A percentile compares a stretch with the other conserved stretches of the same genome.
Conservation (phyloP, 495 filamentous ascomycete genomes). For the Neurospora discreta region DNA sequence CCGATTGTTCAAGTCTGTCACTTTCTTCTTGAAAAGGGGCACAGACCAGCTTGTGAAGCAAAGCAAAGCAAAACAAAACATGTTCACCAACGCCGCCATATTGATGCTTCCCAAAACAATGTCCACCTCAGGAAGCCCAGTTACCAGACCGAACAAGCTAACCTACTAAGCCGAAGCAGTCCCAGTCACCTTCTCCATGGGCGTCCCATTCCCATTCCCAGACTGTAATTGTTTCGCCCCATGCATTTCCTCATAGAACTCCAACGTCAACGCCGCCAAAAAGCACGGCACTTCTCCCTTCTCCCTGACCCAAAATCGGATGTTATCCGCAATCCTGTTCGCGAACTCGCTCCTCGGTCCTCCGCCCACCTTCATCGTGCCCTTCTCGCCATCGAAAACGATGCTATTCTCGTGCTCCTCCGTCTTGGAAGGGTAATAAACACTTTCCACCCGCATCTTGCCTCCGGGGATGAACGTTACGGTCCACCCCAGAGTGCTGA, state of each 20-base stretch:
- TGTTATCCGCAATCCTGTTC: conserved; percentile 64
- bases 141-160: neutral
- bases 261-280: conserved; percentile 75
- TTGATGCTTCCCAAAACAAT: neutral
- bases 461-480: conserved; percentile 89
- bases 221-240: conserved; percentile 2
- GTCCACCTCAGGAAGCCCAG: neutral
- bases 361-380: conserved; percentile 94
- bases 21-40: neutral
- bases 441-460: conserved; percentile 72
- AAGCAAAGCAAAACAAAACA: neutral
- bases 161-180: neutral
- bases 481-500: conserved; percentile 80
- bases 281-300: conserved; percentile 87
- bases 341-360: conserved; percentile 82
- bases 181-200: neutral
- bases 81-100: neutral
- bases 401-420: conserved; percentile 80
- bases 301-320: conserved; percentile 90
- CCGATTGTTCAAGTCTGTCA: neutral
- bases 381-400: conserved; percentile 90
- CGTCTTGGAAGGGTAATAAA: conserved; percentile 57
- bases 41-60: neutral
- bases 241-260: conserved; percentile 71
- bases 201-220: neutral